Base-by-base conservation (phyloP, 805 yeast genomes). In the Saccharomycopsis fibuligera region DNA sequence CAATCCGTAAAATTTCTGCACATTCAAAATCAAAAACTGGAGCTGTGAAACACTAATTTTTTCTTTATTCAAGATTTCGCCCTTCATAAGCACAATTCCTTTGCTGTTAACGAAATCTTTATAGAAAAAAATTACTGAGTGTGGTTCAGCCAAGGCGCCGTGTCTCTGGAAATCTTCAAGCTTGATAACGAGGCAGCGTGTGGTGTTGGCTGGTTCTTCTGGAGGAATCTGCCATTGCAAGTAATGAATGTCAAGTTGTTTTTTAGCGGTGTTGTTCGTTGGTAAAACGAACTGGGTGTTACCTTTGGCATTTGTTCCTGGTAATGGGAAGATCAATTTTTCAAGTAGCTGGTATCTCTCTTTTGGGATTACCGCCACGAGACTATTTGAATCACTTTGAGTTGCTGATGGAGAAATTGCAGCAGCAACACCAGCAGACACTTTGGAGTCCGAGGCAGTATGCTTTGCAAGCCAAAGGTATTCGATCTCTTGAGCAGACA, bases 1-100 rank as follows among this genome's bases (percentile, higher is more conserved):
- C 16, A 52, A 41, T 4, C 55, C 55, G 21, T 52, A 52, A 22
- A 52, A 52, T 19, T 52, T 52, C 35, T 52, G 55, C 17, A 52
- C 27, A 33, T 52, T 52, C 22, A 52, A 27, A 27, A 52, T 29
- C 33, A 52, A 42, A 27, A 41, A 45, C 36, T 52, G 48, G 4
- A 45, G 23, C 19, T 49, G 50, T 9, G 45, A 36, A 23, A 46
- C n/a, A 2, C 36, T 31, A 17, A 45, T 38, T 21, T 40, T 31
- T 36, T 37, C n/a, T 3, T 41, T 25, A 21, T 45, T 48, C 30
- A 49, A 23, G 16, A 52, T 49, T 33, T 52, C 53, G 3, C 55
- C 55, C 40, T 49, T 49, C 55, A 52, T 52, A 9, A 52, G 31
- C 23, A 52, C 53, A n/a, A 52, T 22, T 12, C 46, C 50, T 42